Base-by-base conservation (phyloP, 768 basidiomycete species). In the Gelatoporia subvermispora region DNA sequence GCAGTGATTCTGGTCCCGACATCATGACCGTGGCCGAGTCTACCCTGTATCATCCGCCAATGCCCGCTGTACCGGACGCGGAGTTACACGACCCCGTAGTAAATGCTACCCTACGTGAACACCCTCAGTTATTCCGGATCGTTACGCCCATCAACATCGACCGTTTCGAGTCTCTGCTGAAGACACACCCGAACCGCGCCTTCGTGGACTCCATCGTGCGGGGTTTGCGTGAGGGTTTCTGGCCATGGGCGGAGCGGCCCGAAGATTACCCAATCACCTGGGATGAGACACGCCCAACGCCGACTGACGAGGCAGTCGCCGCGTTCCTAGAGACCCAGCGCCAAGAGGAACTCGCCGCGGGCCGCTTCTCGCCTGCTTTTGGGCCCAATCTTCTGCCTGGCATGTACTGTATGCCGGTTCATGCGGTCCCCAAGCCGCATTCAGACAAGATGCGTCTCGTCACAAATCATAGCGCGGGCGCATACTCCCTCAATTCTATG, bases 371-470 rank as follows among this genome's bases (percentile, higher is more conserved):
- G 0, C 35, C 7, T 0, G 22, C 65, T 1, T 74, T 76, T 54
- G 64, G 66, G 1, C 23, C 46, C 3, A 50, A 68, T 3, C 62
- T 74, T 1, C 56, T 72, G 0, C 74, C 70, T 0, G 73, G 74
- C 0, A 78, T 79, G 75, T 66, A 69, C 37, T 59, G 54, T 22
- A 63, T 66, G 40, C 76, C 72, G 0, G 55, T 75, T 0, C 55
- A 67, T 35, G 66, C 64, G 1, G 66, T 77, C 0, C 73, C 72
- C 0, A 73, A 73, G 28, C 52, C 52, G 0, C 37, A 53, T 10
- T 61, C 70, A 0, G 54, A 56, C n/a, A 70, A 74, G 24, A 50
- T 72, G 2, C 51, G 67, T 0, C 60, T 78, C 0, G 58, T 78
- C 10, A 64, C 59, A 8, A 59, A 78, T 48, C 75, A 76, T 11